Evolutionary conservation across 495 filamentous ascomycete genomes (phyloP), one percentile per base, ranked within the genome.

Genomic region (Neurospora pannonica): DNA sequence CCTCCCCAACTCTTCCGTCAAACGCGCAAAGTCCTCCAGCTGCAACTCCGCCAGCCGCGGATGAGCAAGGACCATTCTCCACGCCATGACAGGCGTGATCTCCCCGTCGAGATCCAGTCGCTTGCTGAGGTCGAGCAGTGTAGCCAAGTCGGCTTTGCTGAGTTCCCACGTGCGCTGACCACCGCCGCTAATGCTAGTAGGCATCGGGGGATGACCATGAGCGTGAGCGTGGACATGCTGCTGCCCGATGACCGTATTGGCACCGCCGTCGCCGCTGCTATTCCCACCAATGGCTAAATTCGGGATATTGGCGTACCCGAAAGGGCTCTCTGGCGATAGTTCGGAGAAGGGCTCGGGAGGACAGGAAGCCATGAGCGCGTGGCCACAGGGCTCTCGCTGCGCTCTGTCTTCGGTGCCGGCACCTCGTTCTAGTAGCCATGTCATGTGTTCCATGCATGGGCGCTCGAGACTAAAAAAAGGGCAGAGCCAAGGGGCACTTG

Each of bases 1-100:
- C 36, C 85, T 87, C 75, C 89, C 86, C 43, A 99, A 84, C 40
- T 92, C 92, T 71, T 92, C 88, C 34, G 90, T 89, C 71, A 98
- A 84, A 71, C 86, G 85, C 79, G 89, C 88, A 79, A 98, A 88
- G 76, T 99, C 94, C 62, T 89, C 87, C 70, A 79, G 79, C 67
- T 83, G 88, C 76, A 99, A 80, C 73, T 90, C 87, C 3, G 74
- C 75, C 72, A 95, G 89, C 70, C 91, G 83, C 74, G 90, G 88
- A 81, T 98, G 90, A 69, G 85, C 86, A 70, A 93, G 86, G 38
- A 99, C 87, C 81, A 90, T 91, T 74, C 93, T 91, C 88, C 95
- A 95, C 1, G 95, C 95, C 94, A 96, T 96, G 72, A 98, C 92
- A 0, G 96, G 96, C n/a, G 95, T 97, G 80, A 99, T 92, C 82